phyloP scores from a whole-genome alignment of 1,284 basidiomycete species.

The Cutaneotrichosporon curvatum region DNA sequence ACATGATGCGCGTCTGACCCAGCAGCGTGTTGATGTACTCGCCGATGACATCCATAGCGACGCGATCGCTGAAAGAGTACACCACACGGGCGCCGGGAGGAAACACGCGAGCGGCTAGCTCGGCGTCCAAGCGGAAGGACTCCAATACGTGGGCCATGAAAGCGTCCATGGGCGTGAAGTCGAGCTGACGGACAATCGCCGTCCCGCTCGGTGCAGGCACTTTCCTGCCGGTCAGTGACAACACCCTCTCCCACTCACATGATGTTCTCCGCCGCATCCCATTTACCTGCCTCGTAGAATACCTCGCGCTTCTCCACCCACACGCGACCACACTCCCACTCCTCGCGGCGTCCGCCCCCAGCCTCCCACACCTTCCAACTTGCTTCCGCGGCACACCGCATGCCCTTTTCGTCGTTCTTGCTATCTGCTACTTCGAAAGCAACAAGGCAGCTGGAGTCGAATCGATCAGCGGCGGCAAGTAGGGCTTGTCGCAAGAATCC shows the following conservation, averaged over 20 bases:
- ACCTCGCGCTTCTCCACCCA: slow-evolving; percentile 92
- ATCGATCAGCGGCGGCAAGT: slow-evolving; percentile 73
- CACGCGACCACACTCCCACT: slow-evolving; percentile 84
- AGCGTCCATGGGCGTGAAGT: slow-evolving; percentile 87
- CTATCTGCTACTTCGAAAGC: slow-evolving; percentile 78
- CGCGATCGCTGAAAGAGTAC: slow-evolving; percentile 38
- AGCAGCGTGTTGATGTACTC: slow-evolving; percentile 80
- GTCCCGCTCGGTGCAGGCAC: slow-evolving; percentile 26
- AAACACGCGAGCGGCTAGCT: slow-evolving; percentile 75
- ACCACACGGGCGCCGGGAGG: slow-evolving; percentile 53
- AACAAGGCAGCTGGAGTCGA: slow-evolving; percentile 72
- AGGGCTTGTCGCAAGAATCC: slow-evolving; percentile 58
- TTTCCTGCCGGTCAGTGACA: slow-evolving; percentile 20
- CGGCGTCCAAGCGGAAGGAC: slow-evolving; percentile 65
- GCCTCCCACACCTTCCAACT: slow-evolving; percentile 71
- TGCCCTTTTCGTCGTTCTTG: slow-evolving; percentile 59
- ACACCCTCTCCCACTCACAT: slow-evolving; percentile 54
- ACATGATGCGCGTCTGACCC: slow-evolving; percentile 66
- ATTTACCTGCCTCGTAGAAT: slow-evolving; percentile 76
- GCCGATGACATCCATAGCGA: slow-evolving; percentile 52
- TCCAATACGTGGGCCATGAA: slow-evolving; percentile 69
- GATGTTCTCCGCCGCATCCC: slow-evolving; percentile 76
- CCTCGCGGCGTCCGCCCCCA: slow-evolving; percentile 46
- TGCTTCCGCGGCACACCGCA: slow-evolving; percentile 69
- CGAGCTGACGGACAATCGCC: slow-evolving; percentile 49